Percentiles rank a stretch among this genome's conserved stretches.
Evolutionary conservation across 2,329 filamentous ascomycete species (phyloP).

Genomic region (Microcyclospora tardicrescens): DNA sequence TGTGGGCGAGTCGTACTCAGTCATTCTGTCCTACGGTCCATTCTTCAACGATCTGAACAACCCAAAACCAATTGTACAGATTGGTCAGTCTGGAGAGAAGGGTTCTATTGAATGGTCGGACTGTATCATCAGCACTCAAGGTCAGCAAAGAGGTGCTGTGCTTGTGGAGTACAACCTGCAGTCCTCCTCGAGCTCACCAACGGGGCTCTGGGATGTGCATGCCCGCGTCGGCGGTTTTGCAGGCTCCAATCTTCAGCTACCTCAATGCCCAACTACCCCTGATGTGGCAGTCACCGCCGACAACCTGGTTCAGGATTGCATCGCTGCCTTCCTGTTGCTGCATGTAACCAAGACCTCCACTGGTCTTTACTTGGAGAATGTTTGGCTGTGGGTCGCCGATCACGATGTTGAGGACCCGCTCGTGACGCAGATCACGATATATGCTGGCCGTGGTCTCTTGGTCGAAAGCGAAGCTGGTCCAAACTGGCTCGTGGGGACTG

Average conservation of each 20-base stretch:
- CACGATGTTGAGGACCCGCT: slow-evolving; percentile 70
- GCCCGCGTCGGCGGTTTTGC: slow-evolving; percentile 39
- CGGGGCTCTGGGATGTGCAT: slow-evolving; percentile 47
- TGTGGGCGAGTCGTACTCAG: slow-evolving; percentile 45
- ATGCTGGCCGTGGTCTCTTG: slow-evolving; percentile 76
- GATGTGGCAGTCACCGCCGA: slow-evolving; percentile 1
- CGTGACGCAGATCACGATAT: slow-evolving; percentile 68
- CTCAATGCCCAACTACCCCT: slow-evolving; percentile 28
- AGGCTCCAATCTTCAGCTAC: slow-evolving; percentile 33
- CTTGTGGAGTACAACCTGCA: slow-evolving; percentile 63
- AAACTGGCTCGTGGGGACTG: slow-evolving; percentile 51
- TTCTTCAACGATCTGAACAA: slow-evolving; percentile 44
- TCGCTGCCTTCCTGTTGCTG: slow-evolving; percentile 19
- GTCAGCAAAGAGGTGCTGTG: slow-evolving; percentile 53
- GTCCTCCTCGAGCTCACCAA: slow-evolving; percentile 17
- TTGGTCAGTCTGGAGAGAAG: slow-evolving; percentile 50
- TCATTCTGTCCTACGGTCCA: slow-evolving; percentile 44
- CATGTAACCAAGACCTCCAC: slow-evolving; percentile 42
- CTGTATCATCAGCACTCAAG: slow-evolving; percentile 56
- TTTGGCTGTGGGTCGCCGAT: slow-evolving; percentile 85
- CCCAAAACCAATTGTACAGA: slow-evolving; percentile 52
- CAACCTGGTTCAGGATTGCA: slow-evolving; percentile 14
- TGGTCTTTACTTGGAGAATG: slow-evolving; percentile 69
- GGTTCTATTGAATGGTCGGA: slow-evolving; percentile 61
- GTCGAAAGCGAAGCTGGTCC: slow-evolving; percentile 59